Percentiles rank a stretch among this genome's conserved stretches.
phyloP scores from a whole-genome alignment of 768 basidiomycete genomes.

The Sporobolomyces roseus region DNA sequence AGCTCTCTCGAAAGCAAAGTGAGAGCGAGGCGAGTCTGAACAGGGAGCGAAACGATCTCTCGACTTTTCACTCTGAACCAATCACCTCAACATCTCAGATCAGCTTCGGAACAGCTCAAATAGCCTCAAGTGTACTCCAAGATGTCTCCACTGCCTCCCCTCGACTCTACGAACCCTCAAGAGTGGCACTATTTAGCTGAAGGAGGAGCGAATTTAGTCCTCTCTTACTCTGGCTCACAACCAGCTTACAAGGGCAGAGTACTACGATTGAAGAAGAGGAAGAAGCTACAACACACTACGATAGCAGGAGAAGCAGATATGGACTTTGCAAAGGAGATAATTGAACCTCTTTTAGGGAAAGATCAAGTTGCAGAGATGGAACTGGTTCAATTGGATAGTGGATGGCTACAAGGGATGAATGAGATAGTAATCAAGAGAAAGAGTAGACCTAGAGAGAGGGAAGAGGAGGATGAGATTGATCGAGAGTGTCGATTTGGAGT shows the following conservation, averaged over 20 bases:
- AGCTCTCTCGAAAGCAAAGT: too few species aligned
- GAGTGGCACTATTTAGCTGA: slow-evolving; percentile 86
- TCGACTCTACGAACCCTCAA: neutral
- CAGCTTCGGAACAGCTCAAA: too few species aligned
- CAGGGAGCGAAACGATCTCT: too few species aligned
- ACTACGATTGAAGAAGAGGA: slow-evolving; percentile 69
- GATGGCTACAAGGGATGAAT: slow-evolving; percentile 63
- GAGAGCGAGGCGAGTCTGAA: too few species aligned
- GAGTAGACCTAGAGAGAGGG: slow-evolving; percentile 59
- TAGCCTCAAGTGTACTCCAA: too few species aligned
- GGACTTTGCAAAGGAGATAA: slow-evolving; percentile 63
- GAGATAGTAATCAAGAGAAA: slow-evolving; percentile 52
- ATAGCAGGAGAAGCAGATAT: slow-evolving; percentile 52
- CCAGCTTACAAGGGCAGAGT: slow-evolving; percentile 56
- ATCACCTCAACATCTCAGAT: too few species aligned
- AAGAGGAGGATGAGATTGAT: slow-evolving; percentile 61
- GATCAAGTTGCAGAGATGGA: slow-evolving; percentile 59
- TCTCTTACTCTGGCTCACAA: slow-evolving; percentile 65
- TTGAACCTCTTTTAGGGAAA: slow-evolving; percentile 65
- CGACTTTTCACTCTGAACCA: too few species aligned
- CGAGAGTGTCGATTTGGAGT: slow-evolving; percentile 57
- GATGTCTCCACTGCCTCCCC: neutral
- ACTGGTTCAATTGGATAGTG: slow-evolving; percentile 43
- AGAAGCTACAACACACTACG: slow-evolving; percentile 46
- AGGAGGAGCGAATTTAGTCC: slow-evolving; percentile 87